phyloP scores from a whole-genome alignment of 1,284 basidiomycete species.

The Lentinus polychrous region DNA sequence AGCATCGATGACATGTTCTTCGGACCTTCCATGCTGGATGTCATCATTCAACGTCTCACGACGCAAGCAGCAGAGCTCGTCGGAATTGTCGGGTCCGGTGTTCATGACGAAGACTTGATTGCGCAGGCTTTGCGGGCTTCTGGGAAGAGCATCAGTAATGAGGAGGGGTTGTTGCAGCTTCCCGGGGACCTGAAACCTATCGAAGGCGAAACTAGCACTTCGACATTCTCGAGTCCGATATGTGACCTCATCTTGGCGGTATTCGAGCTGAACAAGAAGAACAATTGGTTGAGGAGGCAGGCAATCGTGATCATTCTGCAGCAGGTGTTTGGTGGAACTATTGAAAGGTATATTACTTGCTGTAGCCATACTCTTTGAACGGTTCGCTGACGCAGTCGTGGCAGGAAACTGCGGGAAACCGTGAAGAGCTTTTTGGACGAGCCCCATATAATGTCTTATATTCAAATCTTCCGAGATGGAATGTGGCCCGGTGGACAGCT shows the following conservation, averaged over 20 bases:
- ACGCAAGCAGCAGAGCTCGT: conserved; percentile 85
- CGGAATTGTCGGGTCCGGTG: conserved; percentile 69
- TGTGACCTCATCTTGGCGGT: conserved; percentile 90
- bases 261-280: conserved; percentile 92
- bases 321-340: conserved; percentile 91
- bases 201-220: conserved; percentile 81
- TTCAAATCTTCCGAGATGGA: conserved; percentile 61
- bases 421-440: conserved; percentile 61
- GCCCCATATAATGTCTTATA: conserved; percentile 56
- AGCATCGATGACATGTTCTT: conserved; percentile 93
- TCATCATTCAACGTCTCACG: conserved; percentile 84
- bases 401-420: conserved; percentile 82
- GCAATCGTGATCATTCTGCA: conserved; percentile 95
- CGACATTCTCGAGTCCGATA: conserved; percentile 87
- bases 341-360: no score
- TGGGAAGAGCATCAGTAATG: conserved; percentile 48
- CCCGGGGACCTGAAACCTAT: conserved; percentile 71
- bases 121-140: conserved; percentile 69
- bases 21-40: conserved; percentile 89
- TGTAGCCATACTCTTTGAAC: no score
- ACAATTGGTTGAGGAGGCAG: conserved; percentile 94
- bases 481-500: conserved; percentile 83
- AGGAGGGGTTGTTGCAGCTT: conserved; percentile 62
- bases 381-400: background rate
- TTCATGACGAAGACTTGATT: conserved; percentile 80